Conservation (phyloP, 805 yeast genomes). For the Lipomyces yamanashiensis region DNA sequence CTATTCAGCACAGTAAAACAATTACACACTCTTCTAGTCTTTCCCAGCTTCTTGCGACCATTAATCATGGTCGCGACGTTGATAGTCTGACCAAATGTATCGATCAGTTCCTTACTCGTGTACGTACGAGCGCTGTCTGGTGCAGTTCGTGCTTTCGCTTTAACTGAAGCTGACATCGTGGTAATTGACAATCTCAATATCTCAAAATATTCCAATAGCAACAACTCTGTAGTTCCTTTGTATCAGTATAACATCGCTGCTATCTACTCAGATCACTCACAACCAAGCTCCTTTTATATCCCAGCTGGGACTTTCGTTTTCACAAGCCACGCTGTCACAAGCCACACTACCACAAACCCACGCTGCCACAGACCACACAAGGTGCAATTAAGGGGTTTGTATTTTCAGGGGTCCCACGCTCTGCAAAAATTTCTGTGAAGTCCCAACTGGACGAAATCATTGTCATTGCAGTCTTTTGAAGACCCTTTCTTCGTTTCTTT, state of each 20-base stretch:
- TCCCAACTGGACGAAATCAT: background rate
- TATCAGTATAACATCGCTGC: too few relatives aligned
- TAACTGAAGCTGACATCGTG: too few relatives aligned
- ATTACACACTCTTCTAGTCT: slow-evolving; percentile 1
- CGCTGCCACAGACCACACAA: too few relatives aligned
- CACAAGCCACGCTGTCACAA: background rate
- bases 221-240: too few relatives aligned
- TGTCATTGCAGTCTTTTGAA: background rate
- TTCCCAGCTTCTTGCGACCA: background rate
- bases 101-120: background rate
- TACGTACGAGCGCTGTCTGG: background rate
- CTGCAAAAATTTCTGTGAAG: slow-evolving; percentile 7
- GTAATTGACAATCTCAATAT: too few relatives aligned
- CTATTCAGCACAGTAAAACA: background rate
- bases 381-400: background rate
- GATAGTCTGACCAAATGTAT: background rate
- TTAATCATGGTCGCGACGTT: background rate
- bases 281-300: background rate
- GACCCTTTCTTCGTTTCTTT: background rate
- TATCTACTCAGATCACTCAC: too few relatives aligned
- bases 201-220: too few relatives aligned
- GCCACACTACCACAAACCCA: too few relatives aligned
- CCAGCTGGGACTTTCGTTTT: background rate
- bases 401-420: background rate
- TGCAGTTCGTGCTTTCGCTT: background rate